Conservation (phyloP, 2,329 filamentous ascomycete genomes). For the Thielaviopsis musarum region DNA sequence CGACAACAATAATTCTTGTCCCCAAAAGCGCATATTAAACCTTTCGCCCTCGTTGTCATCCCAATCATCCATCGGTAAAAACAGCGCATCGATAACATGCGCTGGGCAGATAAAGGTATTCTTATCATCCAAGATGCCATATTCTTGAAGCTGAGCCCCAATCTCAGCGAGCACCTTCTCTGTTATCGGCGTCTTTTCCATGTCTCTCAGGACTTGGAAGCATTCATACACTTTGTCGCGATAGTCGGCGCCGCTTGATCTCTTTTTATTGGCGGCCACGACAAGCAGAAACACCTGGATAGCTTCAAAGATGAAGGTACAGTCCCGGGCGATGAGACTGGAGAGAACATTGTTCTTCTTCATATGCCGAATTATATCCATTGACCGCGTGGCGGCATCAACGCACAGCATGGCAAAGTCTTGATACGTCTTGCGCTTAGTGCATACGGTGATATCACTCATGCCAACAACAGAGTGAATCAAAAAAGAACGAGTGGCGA, state of each 20-base stretch:
- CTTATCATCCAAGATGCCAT: not conserved
- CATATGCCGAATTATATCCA: conserved; percentile 14
- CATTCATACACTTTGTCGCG: conserved; percentile 10
- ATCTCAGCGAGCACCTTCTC: conserved; percentile 15
- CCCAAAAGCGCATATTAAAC: not conserved
- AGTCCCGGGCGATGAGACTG: conserved; percentile 16
- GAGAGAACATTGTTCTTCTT: conserved; percentile 14
- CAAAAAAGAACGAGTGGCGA: conserved; percentile 14
- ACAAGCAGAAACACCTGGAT: conserved; percentile 17
- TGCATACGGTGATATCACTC: conserved; percentile 4
- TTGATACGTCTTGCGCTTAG: conserved; percentile 15
- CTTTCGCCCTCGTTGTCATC: not conserved
- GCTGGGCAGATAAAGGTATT: not conserved
- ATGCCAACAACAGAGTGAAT: conserved; percentile 14
- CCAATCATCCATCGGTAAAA: not conserved
- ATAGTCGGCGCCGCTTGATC: conserved; percentile 1
- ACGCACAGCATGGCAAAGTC: conserved; percentile 14
- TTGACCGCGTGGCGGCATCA: conserved; percentile 14
- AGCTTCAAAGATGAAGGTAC: conserved; percentile 14
- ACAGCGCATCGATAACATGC: not conserved
- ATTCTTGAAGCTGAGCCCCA: conserved; percentile 11
- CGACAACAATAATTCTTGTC: not conserved
- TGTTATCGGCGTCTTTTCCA: conserved; percentile 17
- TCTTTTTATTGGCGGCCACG: conserved; percentile 8
- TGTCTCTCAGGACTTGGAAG: conserved; percentile 15